A percentile compares a stretch with the other conserved stretches of the same genome.
Evolutionary conservation across 805 yeast species (phyloP).

Genomic region (Ogataea degrootiae): DNA sequence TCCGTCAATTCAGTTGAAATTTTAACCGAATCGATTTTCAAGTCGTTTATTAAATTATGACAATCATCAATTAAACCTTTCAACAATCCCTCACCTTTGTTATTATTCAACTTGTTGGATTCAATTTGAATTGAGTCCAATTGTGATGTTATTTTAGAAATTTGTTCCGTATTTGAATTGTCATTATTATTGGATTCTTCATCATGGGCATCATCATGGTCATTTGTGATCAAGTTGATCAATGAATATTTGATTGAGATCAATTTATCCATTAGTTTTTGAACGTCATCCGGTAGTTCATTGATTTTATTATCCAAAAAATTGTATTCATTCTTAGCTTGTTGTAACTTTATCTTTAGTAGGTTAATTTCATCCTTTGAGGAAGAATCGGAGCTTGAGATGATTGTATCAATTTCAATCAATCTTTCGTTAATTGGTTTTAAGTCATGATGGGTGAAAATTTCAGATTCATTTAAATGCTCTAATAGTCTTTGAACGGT

Average conservation of each 20-base stretch:
- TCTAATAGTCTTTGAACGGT: conserved; percentile 81
- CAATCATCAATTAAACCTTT: conserved; percentile 83
- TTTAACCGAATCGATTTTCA: conserved; percentile 42
- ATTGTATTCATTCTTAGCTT: conserved; percentile 54
- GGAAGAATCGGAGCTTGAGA: conserved; percentile 47
- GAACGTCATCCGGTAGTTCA: conserved; percentile 47
- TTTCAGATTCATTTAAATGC: conserved; percentile 76
- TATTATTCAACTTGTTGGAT: conserved; percentile 14
- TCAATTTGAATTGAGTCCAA: conserved; percentile 15
- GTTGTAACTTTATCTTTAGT: conserved; percentile 59
- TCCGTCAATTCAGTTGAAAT: conserved; percentile 50
- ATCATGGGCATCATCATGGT: conserved; percentile 31
- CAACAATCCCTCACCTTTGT: conserved; percentile 42
- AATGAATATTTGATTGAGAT: conserved; percentile 57
- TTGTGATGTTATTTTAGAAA: too few species aligned
- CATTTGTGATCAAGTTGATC: conserved; percentile 50
- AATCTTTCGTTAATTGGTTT: conserved; percentile 72
- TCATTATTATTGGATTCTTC: conserved; percentile 24
- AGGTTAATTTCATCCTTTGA: conserved; percentile 34
- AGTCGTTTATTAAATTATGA: conserved; percentile 66
- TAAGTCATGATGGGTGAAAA: conserved; percentile 80
- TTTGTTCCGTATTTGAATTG: conserved; percentile 4
- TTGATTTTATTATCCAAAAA: conserved; percentile 54
- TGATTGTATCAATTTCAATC: conserved; percentile 61
- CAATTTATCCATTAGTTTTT: conserved; percentile 51